Evolutionary conservation across 2,329 filamentous ascomycete species (phyloP), one percentile per base, ranked within the genome.

Genomic region (Alternaria conjuncta): DNA sequence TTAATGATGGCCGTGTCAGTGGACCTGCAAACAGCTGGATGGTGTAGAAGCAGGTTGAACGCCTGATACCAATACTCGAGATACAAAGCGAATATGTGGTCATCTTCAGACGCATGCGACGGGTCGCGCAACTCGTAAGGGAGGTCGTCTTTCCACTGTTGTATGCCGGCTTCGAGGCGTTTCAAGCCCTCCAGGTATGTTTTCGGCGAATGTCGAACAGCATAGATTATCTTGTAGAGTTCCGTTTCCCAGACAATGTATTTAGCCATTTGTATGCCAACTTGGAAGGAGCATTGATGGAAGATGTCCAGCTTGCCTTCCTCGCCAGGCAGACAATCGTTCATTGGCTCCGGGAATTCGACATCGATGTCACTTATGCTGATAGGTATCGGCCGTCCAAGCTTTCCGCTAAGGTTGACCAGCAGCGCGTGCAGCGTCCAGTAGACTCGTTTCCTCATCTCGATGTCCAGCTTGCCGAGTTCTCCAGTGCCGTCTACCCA

Each of bases 381-480:
- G 51, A 96, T 86, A 2, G 90, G 88, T 86, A 96, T 92, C 1
- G 93, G 93, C 15, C 90, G 86, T 18, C 93, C 93, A 36, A 94
- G 87, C 61, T 92, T 92, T 20, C 92, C 92, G 69, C 89, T 89
- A 10, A 95, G 82, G n/a, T 87, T 88, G 10, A 92, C 84, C 63
- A 89, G 86, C 13, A 94, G 84, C 6, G 86, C 83, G 44, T 94
- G 80, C 11, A 94, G 84, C 6, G 85, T 85, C 91, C 92, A 96
- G 84, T 93, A 96, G 1, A 89, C 85, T 15, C 93, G 86, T 80
- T 94, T 94, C 23, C 92, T 86, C 79, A 94, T 85, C 76, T 96
- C 92, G 63, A 92, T 87, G 6, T 91, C 87, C 1, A 94, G 84
- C n/a, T 81, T 75, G 71, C 84, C 86, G 51, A 82, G 77, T 28